Evolutionary conservation across 2,329 filamentous ascomycete species (phyloP), one percentile per base, ranked within the genome.

Genomic region (Exophiala oligosperma): DNA sequence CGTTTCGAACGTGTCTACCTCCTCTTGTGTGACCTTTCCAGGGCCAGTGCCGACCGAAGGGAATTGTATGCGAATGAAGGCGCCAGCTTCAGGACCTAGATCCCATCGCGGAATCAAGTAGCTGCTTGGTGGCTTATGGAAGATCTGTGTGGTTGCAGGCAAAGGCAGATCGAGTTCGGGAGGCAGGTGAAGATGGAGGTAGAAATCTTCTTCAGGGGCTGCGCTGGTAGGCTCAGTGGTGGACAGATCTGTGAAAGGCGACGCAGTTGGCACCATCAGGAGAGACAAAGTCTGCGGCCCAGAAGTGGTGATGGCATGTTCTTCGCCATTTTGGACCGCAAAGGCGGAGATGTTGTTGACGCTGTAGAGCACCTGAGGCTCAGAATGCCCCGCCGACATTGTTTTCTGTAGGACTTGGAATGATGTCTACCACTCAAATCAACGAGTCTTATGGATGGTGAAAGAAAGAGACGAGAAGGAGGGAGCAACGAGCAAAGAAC

Each of bases 71-170:
- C 92, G 84, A 21, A 93, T 97, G 71, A 97, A 97, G 28, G 92
- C 91, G 59, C 92, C 92, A 64, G 87, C 89, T 56, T 94, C 90
- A 1, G 89, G 90, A 3, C 91, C 92, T 14, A 97, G 78, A 69
- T 97, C 93, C 92, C 93, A 97, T 65, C 93, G 87, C 14, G 94
- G 94, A 62, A 99, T 96, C 48, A 97, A 81, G 71, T 97, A 97
- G 78, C 91, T 96, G 63, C 82, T 86, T 0, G 93, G 93, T 5
- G 92, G 92, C 76, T 97, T 91, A 74, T 96, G 92, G 76, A 96
- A 97, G 72, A 99, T 94, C 73, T 97, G 93, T 0, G 94, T 97
- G 0, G 92, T 97, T 17, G 93, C 93, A 11, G 94, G 94, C 12
- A 97, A 82, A 4, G 94, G 91, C 4, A 97, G 84, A 68, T 97